Conservation (phyloP, 148 eudicot genomes). For the Vaccinium macrocarpon region DNA sequence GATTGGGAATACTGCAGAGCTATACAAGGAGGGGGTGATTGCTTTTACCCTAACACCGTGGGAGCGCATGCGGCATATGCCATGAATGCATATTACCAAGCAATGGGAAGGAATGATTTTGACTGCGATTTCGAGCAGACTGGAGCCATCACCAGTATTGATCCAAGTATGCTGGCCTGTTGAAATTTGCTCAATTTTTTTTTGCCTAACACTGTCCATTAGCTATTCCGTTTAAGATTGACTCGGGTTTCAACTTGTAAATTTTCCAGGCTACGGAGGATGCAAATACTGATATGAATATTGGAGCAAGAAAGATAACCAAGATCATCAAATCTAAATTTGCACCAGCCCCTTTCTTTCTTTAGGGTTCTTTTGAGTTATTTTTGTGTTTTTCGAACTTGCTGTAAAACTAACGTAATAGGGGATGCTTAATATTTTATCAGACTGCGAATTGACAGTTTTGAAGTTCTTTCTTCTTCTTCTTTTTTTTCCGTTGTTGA, state of each 20-base stretch:
- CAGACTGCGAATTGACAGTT: not conserved
- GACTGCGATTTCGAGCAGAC: conserved; percentile 48
- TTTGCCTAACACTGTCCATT: too few species aligned
- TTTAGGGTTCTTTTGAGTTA: not conserved
- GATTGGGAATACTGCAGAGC: conserved; percentile 36
- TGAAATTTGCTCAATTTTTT: too few species aligned
- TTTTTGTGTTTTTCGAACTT: not conserved
- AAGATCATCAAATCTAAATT: not conserved
- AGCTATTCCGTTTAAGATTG: not conserved
- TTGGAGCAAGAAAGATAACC: not conserved
- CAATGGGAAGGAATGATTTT: conserved; percentile 26
- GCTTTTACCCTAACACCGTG: conserved; percentile 38
- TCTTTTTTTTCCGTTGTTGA: not conserved
- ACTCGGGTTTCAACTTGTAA: not conserved
- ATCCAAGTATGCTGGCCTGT: conserved; percentile 34
- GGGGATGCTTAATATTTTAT: not conserved
- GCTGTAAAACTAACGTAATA: not conserved
- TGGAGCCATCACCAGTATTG: conserved; percentile 28
- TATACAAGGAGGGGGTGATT: conserved; percentile 38
- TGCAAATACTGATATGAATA: conserved; percentile 4
- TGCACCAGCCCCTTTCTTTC: not conserved
- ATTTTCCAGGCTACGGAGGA: conserved; percentile 13
- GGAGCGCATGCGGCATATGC: conserved; percentile 41
- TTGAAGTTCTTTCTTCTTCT: not conserved
- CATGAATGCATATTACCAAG: conserved; percentile 47